Conservation (phyloP, 2,329 filamentous ascomycete genomes). For the Neofusicoccum cordaticola region DNA sequence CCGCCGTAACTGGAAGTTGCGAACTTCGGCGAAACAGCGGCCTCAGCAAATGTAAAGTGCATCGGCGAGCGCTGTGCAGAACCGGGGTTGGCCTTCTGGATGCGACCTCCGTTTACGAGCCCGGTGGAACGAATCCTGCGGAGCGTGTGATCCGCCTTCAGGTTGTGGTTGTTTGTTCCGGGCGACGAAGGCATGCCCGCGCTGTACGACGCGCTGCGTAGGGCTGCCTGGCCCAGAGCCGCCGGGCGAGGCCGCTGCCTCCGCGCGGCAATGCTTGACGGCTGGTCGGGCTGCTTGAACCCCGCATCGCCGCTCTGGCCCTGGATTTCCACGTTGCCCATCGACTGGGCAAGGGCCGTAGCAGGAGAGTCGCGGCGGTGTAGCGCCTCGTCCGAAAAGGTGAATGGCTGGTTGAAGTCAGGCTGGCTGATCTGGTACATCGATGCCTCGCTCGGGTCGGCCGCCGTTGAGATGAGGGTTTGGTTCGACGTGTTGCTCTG, state of each 20-base stretch:
- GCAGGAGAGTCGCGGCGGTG: slow-evolving; percentile 38
- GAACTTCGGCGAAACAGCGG: slow-evolving; percentile 47
- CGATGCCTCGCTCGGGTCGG: slow-evolving; percentile 28
- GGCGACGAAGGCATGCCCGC: slow-evolving; percentile 41
- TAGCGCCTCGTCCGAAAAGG: slow-evolving; percentile 33
- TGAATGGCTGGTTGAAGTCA: slow-evolving; percentile 31
- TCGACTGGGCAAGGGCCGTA: slow-evolving; percentile 37
- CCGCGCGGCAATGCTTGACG: slow-evolving; percentile 41
- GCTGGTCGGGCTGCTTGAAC: slow-evolving; percentile 38
- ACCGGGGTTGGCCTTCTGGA: slow-evolving; percentile 45
- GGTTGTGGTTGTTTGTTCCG: slow-evolving; percentile 21
- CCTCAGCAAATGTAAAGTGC: slow-evolving; percentile 45
- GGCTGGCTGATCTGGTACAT: slow-evolving; percentile 31
- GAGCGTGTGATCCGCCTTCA: slow-evolving; percentile 36
- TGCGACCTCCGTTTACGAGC: slow-evolving; percentile 46
- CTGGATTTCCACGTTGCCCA: slow-evolving; percentile 39
- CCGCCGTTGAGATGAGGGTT: slow-evolving; percentile 31
- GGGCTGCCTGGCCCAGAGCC: slow-evolving; percentile 38
- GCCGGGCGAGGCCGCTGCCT: slow-evolving; percentile 40
- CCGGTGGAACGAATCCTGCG: slow-evolving; percentile 49
- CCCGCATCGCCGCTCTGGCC: slow-evolving; percentile 26
- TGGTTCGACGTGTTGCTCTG: slow-evolving; percentile 36
- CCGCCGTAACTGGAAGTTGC: slow-evolving; percentile 36
- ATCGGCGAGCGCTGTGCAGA: slow-evolving; percentile 50
- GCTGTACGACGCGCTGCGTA: slow-evolving; percentile 43